Evolutionary conservation across 306 rosid species (phyloP), one percentile per base, ranked within the genome.

Genomic region (Abrus precatorius): DNA sequence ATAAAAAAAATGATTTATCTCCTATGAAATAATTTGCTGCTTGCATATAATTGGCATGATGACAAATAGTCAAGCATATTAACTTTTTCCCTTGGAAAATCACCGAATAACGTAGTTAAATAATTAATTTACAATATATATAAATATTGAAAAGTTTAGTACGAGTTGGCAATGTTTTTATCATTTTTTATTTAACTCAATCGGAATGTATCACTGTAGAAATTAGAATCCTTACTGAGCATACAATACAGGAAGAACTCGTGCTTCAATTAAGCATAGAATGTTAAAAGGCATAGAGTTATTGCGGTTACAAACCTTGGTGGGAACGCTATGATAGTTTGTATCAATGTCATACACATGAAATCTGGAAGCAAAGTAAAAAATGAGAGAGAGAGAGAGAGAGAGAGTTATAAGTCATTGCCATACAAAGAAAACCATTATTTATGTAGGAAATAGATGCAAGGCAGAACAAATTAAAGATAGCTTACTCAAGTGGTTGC

Each of bases 341-440:
- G 97, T 91, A 78, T 95, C 98, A 68, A 95, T 74, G 77, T 95
- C 97, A 72, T 91, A 95, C 9, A 95, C 89, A 56, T 69, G 89
- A 84, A 95, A 92, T 84, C 95, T 95, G 83, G 4, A 56, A 65
- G 30, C 53, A 20, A 72, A 53, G 73, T 9, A 52, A 38, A 86
- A 76, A n/a, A 6, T 70, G 50, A 81, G 30, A 55, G 48, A 57
- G 43, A 11, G 6, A 29, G 47, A 68, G 50, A 81, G 30, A 55
- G 48, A 57, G 43, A 11, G 6, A 29, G 47, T 40, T 20, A 40
- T 63, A 33, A 40, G 72, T 54, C 11, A 41, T 29, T 33, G 55
- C 30, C 3, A 50, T 14, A 36, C 12, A 73, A 27, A 14, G 61
- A 28, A 74, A 50, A 36, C 66, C 71, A 4, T 54, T 83, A 4